Base-by-base conservation (phyloP, 108 stramenopile genomes). In the Licmophora abbreviata region DNA sequence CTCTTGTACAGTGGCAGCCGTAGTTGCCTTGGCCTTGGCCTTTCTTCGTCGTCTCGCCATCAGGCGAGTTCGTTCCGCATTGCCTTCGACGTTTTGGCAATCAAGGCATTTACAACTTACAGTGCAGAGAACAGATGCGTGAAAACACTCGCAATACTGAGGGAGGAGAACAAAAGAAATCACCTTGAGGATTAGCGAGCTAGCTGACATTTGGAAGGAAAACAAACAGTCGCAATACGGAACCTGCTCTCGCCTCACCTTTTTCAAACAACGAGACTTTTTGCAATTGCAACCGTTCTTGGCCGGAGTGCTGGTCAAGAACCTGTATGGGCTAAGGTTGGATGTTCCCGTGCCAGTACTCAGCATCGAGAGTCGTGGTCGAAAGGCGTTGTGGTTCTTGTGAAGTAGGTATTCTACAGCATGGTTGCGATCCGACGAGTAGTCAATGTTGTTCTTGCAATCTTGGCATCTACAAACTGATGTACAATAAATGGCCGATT, bases 31-130 rank as follows among this genome's bases (percentile, higher is more conserved):
- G 1, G 45, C 45, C 25, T 46, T 24, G 3, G 45, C 45, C 7
- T 30, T 34, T 4, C 27, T 17, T 26, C 29, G 37, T 25, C 52
- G 35, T 35, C 23, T 37, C 0, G 17, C 23, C 18, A 54, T 35
- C 1, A 54, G 35, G 36, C 23, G 25, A 26, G 36, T 43, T 17
- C 55, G 42, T 28, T 37, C 40, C 17, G 30, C 21, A 44, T 56
- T 56, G 42, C 55, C 55, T 44, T 56, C 28, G 2, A 45, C 42
- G 40, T 56, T 56, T 24, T 56, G 42, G 25, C 55, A 56, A 6
- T 41, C 38, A 6, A n/a, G 14, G 24, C 55, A 56, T 26, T 56
- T 56, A 43, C 55, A 56, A 15, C 12, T 24, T 3, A 21, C 12
- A 14, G 30, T 37, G 55, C 55, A 56, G n/a, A 29, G 20, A 3